Base-by-base conservation (phyloP, 371 early-diverging fungal species). In the Basidiobolus meristosporus region DNA sequence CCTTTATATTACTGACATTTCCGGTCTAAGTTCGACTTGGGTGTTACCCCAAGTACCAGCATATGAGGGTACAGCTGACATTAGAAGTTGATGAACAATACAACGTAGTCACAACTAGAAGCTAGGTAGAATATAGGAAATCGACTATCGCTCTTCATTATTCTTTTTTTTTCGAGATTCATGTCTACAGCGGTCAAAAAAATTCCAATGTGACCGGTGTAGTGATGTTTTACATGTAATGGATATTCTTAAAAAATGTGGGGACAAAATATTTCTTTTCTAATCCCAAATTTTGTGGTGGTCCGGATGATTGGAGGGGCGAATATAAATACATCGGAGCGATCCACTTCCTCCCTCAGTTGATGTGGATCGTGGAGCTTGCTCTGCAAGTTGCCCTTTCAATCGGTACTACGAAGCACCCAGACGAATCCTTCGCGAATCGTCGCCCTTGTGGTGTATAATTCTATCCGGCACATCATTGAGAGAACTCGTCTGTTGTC, bases 21-120 rank as follows among this genome's bases (percentile, higher is more conserved):
- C 42, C n/a, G 19, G 41, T 26, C 53, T 53, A 14, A 68, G 53
- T 31, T 56, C 54, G 15, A 61, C 60, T 12, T 48, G 48, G 10
- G 67, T 52, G 33, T 50, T 42, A 43, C 53, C 54, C 68, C 68
- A 69, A 19, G 48, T 40, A 14, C 68, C 65, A 6, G 70, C 67
- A 18, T 51, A 42, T 1, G 35, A 31, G 20, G 47, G 50, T 45
- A 52, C 44, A 18, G 34, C 14, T 34, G 14, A 14, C 34, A 34
- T 31, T n/a, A n/a, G 9, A 10, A 10, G 31, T 31, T 31, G n/a
- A 10, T 31, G 9, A 31, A 31, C n/a, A 31, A 31, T 31, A 31
- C 10, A n/a, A 31, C n/a, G n/a, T 31, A 9, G 31, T 31, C n/a
- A 31, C 9, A 31, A 31, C 9, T 9, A 31, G n/a, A 31, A 31